Evolutionary conservation across 805 yeast genomes (phyloP), one percentile per base, ranked within the genome.

Genomic region (Candida alai): DNA sequence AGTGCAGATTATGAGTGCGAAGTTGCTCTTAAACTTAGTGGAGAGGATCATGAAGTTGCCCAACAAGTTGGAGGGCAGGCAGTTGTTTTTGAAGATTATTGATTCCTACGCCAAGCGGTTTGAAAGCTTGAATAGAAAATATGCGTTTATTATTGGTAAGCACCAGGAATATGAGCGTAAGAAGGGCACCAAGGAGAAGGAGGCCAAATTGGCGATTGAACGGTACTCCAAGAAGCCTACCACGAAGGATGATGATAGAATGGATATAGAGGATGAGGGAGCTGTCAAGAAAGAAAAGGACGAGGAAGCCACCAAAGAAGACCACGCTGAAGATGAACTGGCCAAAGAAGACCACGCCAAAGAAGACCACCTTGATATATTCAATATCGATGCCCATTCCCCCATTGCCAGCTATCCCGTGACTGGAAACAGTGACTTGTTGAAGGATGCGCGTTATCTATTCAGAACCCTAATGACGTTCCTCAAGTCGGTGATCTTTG

Each of bases 1-100:
- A 5, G 96, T 89, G 23, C 97, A 94, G 56, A 84, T 89, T 7
- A 88, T 93, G 97, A 84, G 96, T 60, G 96, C 97, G 2, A 90
- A 89, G 58, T 65, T 93, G 20, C 60, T 93, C 20, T 60, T 90
- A 42, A 94, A 93, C 56, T 65, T 94, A 48, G 90, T 93, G 14
- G 98, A 94, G 45, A 68, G 95, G 28, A 83, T 93, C 24, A 72
- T 84, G 74, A 83, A 84, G 49, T 58, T 89, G 47, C 89, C 84
- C 25, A 83, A 84, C 34, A 84, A 84, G 45, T 73, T 76, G 18
- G 96, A 93, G 42, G 84, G 87, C 2, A 69, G 93, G 35, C 95
- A 87, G 54, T 64, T 94, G 34, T 75, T 88, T 61, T 76, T 93
- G 74, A 70, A 84, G 24, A 88, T 93, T 44, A 80, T 93, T 34